Evolutionary conservation across 768 basidiomycete genomes (phyloP), one percentile per base, ranked within the genome.

Genomic region (Galerina sulciceps): DNA sequence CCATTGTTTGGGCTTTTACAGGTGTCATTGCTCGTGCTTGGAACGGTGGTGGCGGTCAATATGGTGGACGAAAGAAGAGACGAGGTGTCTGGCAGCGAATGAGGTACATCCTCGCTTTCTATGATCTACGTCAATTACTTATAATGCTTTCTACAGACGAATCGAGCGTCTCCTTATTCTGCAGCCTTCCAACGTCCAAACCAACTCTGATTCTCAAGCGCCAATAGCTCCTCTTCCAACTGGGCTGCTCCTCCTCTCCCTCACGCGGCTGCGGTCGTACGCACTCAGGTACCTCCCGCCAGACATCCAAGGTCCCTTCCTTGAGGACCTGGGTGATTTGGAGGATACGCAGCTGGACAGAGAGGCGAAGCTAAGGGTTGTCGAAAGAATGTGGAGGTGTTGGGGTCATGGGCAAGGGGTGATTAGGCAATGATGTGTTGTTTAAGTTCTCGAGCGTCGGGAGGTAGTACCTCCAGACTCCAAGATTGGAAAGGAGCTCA

Each of bases 341-440:
- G 94, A 95, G 71, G 85, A 93, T 66, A 86, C 90, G 0, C 76
- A 76, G 60, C 69, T 96, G 50, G 83, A 82, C 8, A 76, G 86
- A 54, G 78, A 79, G 46, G 91, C 91, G 66, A 94, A 96, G 75
- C 69, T 93, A 68, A 75, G 80, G 45, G 89, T 95, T 2, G 77
- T 96, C 4, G 86, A 94, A 48, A 75, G 93, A 68, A 94, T 96
- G 86, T 94, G 94, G 93, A 84, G 89, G 65, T 86, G 85, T 55
- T 98, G 94, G 93, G 89, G 89, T 0, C 73, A 65, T 6, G 75
- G 78, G n/a, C 48, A 35, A 3, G 46, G 77, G 83, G 17, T 94
- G 87, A 90, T 74, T 68, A n/a, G 58, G 48, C 53, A 61, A 50
- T 58, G 52, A 45, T 2, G 1, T 17, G 35, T 4, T n/a, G n/a